Percentiles rank a stretch among this genome's conserved stretches.
Evolutionary conservation across 306 rosid species (phyloP).

Genomic region (Styphnolobium japonicum): DNA sequence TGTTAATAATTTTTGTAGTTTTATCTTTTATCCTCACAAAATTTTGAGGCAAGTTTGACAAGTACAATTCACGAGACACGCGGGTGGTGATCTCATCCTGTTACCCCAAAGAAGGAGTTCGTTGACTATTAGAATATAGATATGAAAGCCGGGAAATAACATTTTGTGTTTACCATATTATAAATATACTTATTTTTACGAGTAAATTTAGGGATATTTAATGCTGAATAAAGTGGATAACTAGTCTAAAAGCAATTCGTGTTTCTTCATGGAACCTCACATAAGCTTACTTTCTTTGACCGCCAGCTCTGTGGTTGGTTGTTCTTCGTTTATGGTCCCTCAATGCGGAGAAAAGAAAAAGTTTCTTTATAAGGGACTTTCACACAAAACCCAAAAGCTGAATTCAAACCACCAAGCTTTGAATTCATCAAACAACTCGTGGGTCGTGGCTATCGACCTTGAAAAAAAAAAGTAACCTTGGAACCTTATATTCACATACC

Average conservation of each 20-base stretch:
- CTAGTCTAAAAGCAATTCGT: background rate
- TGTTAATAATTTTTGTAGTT: too few relatives aligned
- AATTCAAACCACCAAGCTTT: conserved; percentile 36
- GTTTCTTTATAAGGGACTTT: background rate
- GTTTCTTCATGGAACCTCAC: conserved; percentile 33
- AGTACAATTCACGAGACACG: background rate
- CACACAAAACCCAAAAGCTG: background rate
- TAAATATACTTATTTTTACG: too few relatives aligned
- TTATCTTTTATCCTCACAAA: too few relatives aligned
- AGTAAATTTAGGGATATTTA: too few relatives aligned
- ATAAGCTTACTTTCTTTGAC: conserved; percentile 59
- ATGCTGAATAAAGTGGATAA: too few relatives aligned
- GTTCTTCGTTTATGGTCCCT: background rate
- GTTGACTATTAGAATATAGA: background rate
- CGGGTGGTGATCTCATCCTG: background rate
- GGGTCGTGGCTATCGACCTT: conserved; percentile 28
- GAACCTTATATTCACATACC: conserved; percentile 10
- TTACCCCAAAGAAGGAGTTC: background rate
- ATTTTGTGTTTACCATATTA: too few relatives aligned
- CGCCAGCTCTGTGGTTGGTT: background rate
- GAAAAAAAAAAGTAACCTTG: conserved; percentile 19
- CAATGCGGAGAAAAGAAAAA: background rate
- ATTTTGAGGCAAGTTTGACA: too few relatives aligned
- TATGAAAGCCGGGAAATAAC: too few relatives aligned
- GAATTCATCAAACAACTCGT: conserved; percentile 56